Base-by-base conservation (phyloP, 306 rosid genomes). In the Chamaecrista fasciculata region DNA sequence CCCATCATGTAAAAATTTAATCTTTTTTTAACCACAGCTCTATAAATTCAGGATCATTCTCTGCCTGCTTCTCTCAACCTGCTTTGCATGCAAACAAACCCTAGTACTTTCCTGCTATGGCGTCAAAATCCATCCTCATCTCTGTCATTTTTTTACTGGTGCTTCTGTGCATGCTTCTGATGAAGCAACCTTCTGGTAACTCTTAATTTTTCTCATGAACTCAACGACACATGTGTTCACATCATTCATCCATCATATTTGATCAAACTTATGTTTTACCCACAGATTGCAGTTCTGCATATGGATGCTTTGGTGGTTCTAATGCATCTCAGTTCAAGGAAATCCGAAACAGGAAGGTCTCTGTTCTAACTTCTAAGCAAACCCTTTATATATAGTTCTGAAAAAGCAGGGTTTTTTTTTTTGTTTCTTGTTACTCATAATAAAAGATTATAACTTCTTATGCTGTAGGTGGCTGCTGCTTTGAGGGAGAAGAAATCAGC, bases 291-390 rank as follows among this genome's bases (percentile, higher is more conserved):
- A 65, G 4, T 37, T 16, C 72, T 71, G 55, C 66, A 34, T 4
- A 72, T 75, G 78, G 77, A 20, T 64, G 87, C 78, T 62, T 73
- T 68, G 29, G 44, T 70, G 39, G n/a, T n/a, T n/a, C 72, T 71
- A 39, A 77, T 53, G 76, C 60, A 12, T 65, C 59, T 43, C 69
- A 26, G 66, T 50, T 63, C 33, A 53, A 64, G 67, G 72, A 53
- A 44, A 76, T 37, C 18, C 68, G 47, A 9, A 79, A 40, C 47
- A 83, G 95, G 77, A 88, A 86, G 95, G 95, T 85, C 16, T 33
- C 43, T 57, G 43, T 19, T 31, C 36, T 57, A 15, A 29, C 43
- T 57, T 20, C 33, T n/a, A 3, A 57, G 43, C 42, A 7, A 28
- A 26, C 29, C 23, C 8, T 28, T 55, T 14, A 56, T 16, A 56